Percentiles rank a stretch among this genome's conserved stretches.
These are phyloP conservation scores for Caryopteris hybrid DNA, from an alignment of 305 asterid species.

Conservation along the genomic window DNA sequence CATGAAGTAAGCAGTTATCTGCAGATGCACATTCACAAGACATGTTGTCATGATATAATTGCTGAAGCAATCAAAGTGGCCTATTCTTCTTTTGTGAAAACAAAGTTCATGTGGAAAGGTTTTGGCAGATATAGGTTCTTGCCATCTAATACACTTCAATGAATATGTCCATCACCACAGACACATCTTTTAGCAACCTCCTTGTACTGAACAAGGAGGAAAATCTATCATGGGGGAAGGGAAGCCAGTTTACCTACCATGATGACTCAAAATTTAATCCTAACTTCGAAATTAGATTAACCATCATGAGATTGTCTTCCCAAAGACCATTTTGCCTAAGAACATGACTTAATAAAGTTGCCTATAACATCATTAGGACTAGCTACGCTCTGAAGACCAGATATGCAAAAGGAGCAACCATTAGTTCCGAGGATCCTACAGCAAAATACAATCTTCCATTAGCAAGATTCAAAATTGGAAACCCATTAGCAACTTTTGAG, in stretches of 20 bases:
- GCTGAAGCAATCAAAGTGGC: constrained; percentile 5
- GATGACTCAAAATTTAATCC: background rate
- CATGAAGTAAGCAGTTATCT: constrained; percentile 94
- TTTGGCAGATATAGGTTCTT: constrained; percentile 5
- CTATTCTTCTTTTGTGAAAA: background rate
- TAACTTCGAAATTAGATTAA: background rate
- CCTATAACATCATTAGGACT: background rate
- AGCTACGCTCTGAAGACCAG: background rate
- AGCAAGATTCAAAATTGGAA: background rate
- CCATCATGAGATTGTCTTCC: background rate
- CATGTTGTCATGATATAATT: constrained; percentile 10
- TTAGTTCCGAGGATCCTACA: background rate
- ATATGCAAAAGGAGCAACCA: constrained; percentile 4
- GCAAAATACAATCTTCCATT: background rate
- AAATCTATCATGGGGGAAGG: background rate
- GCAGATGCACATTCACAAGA: constrained; percentile 24
- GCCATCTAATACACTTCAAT: background rate
- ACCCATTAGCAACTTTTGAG: background rate
- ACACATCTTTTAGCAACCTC: background rate
- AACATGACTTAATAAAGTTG: background rate
- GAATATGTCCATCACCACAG: background rate
- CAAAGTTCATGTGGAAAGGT: background rate
- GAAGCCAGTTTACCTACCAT: background rate
- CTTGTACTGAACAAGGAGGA: background rate
- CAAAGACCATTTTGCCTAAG: background rate